phyloP scores from a whole-genome alignment of 106 monocot genomes.

The Triglochin maritima region DNA sequence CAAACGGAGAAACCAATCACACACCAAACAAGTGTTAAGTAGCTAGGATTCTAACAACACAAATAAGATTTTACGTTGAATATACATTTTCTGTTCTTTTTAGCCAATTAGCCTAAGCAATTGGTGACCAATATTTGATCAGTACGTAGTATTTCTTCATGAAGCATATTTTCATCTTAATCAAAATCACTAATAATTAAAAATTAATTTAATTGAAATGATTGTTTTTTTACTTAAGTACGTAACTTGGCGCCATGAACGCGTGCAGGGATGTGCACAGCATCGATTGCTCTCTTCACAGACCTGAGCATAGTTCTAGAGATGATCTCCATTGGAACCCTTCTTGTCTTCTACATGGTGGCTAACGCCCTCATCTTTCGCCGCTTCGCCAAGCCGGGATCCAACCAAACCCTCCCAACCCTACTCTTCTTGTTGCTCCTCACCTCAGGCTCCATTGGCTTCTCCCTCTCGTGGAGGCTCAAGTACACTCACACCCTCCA shows the following conservation, averaged over 20 bases:
- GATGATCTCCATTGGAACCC: constrained; percentile 68
- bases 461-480: constrained; percentile 49
- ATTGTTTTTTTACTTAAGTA: background rate
- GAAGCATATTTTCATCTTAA: background rate
- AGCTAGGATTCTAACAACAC: too few species aligned
- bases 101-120: too few species aligned
- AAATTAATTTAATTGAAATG: background rate
- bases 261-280: constrained; percentile 55
- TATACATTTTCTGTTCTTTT: background rate
- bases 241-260: background rate
- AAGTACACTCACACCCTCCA: background rate
- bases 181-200: background rate
- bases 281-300: constrained; percentile 58
- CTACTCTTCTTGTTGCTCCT: constrained; percentile 48
- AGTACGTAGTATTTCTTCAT: background rate
- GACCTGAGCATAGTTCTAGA: constrained; percentile 51
- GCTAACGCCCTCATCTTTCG: constrained; percentile 59
- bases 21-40: too few species aligned
- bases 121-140: too few species aligned
- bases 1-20: too few species aligned
- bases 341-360: constrained; percentile 66
- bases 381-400: constrained; percentile 31
- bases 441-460: constrained; percentile 38
- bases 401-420: constrained; percentile 16
- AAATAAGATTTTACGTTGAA: background rate